Evolutionary conservation across 345 rosid species (phyloP), one percentile per base, ranked within the genome.

Genomic region (Citrus medica): DNA sequence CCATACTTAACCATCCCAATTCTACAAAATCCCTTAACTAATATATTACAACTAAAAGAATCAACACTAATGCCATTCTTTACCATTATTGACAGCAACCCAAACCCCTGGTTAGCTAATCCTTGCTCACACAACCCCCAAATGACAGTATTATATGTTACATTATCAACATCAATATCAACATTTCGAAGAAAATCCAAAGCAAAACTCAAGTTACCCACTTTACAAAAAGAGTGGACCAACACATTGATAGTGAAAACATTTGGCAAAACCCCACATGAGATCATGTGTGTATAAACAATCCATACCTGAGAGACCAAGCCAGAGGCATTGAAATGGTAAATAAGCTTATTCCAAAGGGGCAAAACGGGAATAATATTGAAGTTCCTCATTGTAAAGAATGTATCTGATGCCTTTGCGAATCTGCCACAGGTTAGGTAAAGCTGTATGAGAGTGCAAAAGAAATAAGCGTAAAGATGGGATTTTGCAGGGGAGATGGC

Each of bases 211-310:
- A 96, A 69, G 32, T 80, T 81, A 76, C 97, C 97, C 79, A 81
- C 69, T 87, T 96, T 96, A 81, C 92, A 94, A 58, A 92, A 83
- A 69, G 97, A 90, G 84, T 92, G 98, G 42, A 91, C 85, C 93
- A 91, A 83, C 27, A 92, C 80, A 85, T 94, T 96, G 82, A 82
- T 79, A 67, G 95, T 86, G 81, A 85, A 90, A 76, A 89, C 86
- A 80, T 88, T 85, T 5, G 93, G 94, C 25, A 80, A 78, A 76
- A 90, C 84, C 32, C 94, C 91, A 82, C 89, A 89, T 67, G 81
- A 33, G 69, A 89, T 69, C 97, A 96, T 96, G 83, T 91, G 88
- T 59, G 86, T 70, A 84, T 89, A 92, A 58, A 94, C 74, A 67
- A 83, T 60, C 76, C 88, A 82, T 72, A 90, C 97, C 93, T 92